Evolutionary conservation across 1,139 yeast genomes (phyloP).

Genomic region (Saccharomycopsis hybrid): DNA sequence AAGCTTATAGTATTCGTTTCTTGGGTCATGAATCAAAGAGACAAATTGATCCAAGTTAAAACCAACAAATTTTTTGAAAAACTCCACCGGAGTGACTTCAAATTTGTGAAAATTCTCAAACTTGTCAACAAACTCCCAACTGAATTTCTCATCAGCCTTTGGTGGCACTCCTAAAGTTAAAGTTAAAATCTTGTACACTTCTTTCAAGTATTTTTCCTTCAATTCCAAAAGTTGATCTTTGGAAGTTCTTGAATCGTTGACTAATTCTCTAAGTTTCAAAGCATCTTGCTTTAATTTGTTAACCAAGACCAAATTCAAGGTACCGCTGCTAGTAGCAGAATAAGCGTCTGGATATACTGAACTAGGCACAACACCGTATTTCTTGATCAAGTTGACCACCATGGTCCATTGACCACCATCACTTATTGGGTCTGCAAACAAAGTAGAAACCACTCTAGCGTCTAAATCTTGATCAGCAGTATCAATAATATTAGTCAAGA

Average conservation of each 20-base stretch:
- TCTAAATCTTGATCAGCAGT: slow-evolving; percentile 59
- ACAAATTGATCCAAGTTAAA: slow-evolving; percentile 49
- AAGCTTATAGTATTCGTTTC: slow-evolving; percentile 57
- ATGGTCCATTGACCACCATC: slow-evolving; percentile 89
- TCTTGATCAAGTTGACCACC: slow-evolving; percentile 66
- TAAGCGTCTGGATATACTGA: slow-evolving; percentile 64
- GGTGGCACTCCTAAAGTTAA: slow-evolving; percentile 76
- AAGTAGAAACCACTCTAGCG: slow-evolving; percentile 58
- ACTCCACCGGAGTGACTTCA: slow-evolving; percentile 56
- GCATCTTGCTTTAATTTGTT: slow-evolving; percentile 73
- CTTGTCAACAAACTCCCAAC: slow-evolving; percentile 72
- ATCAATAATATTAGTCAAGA: slow-evolving; percentile 66
- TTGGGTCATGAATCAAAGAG: slow-evolving; percentile 73
- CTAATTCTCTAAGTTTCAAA: slow-evolving; percentile 49
- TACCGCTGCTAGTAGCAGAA: slow-evolving; percentile 52
- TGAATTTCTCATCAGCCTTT: slow-evolving; percentile 54
- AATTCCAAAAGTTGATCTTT: slow-evolving; percentile 29
- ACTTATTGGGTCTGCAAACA: slow-evolving; percentile 55
- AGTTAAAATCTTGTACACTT: slow-evolving; percentile 56
- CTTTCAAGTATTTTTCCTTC: slow-evolving; percentile 48
- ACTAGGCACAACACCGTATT: slow-evolving; percentile 75
- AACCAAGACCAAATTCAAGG: slow-evolving; percentile 55
- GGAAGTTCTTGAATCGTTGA: slow-evolving; percentile 28
- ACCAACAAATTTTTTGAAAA: slow-evolving; percentile 48
- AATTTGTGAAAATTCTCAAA: slow-evolving; percentile 52